Evolutionary conservation across 108 stramenopile species (phyloP).

Genomic region (Chaetoceros tenuissimus): DNA sequence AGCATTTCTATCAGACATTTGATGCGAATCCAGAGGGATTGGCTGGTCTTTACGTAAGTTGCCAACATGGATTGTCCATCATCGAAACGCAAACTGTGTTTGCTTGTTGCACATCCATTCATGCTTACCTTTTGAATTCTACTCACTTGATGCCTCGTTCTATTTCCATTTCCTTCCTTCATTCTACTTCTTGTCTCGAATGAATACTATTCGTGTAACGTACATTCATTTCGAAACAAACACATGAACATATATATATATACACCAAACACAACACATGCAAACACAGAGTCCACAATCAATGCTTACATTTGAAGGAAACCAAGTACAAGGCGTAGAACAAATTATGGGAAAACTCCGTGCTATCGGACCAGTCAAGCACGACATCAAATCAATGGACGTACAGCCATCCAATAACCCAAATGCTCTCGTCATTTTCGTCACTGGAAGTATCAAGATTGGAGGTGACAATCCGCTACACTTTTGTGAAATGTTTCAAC

Average conservation of each 20-base stretch:
- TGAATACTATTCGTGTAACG: neutral
- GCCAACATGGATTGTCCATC: neutral
- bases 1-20: slow-evolving; percentile 68
- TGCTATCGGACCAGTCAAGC: slow-evolving; percentile 49
- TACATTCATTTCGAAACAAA: neutral
- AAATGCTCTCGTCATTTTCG: slow-evolving; percentile 75
- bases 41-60: slow-evolving; percentile 74
- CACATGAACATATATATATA: neutral
- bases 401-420: slow-evolving; percentile 64
- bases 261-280: neutral
- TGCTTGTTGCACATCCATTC: neutral
- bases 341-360: slow-evolving; percentile 62
- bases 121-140: slow-evolving; percentile 1
- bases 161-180: neutral
- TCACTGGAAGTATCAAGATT: slow-evolving; percentile 68
- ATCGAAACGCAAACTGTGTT: neutral
- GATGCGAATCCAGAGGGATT: slow-evolving; percentile 51
- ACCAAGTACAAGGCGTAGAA: slow-evolving; percentile 52
- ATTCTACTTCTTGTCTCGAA: neutral
- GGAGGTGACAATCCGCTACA: slow-evolving; percentile 92
- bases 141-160: neutral
- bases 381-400: slow-evolving; percentile 73
- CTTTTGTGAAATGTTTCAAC: slow-evolving; percentile 90
- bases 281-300: slow-evolving; percentile 39
- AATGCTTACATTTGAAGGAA: slow-evolving; percentile 86